Conservation (phyloP, 345 rosid genomes). For the Syzygium aqueum region DNA sequence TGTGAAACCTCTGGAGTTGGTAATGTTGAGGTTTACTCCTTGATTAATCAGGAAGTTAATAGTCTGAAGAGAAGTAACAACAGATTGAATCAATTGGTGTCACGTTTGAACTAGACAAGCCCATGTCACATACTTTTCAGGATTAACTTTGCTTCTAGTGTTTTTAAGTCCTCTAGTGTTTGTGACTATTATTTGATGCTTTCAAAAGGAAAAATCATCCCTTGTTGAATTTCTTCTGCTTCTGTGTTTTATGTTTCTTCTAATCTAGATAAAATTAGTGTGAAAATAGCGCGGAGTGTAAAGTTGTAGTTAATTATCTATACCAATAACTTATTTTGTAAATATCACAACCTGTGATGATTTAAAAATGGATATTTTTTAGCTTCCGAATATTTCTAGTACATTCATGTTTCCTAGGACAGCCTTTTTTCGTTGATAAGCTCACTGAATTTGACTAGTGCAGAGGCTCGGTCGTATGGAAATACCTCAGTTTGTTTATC, state of each 20-base stretch:
- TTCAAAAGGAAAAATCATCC: not conserved
- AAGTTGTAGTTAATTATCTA: fast-evolving
- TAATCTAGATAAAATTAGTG: not conserved
- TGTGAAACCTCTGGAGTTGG: not conserved
- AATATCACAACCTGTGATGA: not conserved
- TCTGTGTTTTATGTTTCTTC: not conserved
- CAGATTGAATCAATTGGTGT: not conserved
- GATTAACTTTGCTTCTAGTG: not conserved
- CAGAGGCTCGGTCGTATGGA: no score
- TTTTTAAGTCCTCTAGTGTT: not conserved
- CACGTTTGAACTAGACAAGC: not conserved
- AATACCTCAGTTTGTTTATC: no score
- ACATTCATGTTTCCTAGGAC: no score
- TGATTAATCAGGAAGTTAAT: not conserved
- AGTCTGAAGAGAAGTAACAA: not conserved
- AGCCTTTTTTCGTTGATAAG: no score
- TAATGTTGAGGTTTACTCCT: not conserved
- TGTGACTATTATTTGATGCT: not conserved
- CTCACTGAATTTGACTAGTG: no score
- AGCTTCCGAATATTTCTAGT: no score
- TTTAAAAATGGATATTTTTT: no score
- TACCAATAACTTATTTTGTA: not conserved
- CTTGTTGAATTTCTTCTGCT: not conserved
- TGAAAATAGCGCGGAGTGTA: not conserved
- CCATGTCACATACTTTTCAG: no score